phyloP scores from a whole-genome alignment of 257 asterid species.

The Parsonsia alboflavescens region DNA sequence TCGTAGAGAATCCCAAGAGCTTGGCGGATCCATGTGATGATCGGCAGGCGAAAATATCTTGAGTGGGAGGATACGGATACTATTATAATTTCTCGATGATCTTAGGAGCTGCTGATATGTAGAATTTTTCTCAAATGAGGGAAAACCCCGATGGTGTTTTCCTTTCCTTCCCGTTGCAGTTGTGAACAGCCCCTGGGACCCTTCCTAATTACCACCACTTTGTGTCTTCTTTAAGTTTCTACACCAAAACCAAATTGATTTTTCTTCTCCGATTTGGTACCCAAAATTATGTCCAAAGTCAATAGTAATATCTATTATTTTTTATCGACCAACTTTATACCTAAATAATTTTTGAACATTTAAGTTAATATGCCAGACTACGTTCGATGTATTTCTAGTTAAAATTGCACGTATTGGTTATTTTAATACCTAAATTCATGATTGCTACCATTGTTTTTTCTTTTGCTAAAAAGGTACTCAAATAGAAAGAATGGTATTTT shows the following conservation, averaged over 20 bases:
- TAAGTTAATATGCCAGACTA: no score
- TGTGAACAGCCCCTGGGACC: background rate
- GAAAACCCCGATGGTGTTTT: background rate
- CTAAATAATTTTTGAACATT: no score
- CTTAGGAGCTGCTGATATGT: background rate
- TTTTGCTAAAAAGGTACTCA: no score
- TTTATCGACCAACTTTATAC: no score
- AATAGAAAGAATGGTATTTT: no score
- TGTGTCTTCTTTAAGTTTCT: background rate
- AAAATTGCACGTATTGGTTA: no score
- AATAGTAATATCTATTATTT: no score
- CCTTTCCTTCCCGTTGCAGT: background rate
- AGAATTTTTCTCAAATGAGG: background rate
- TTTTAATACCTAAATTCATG: no score
- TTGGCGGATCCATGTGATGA: slow-evolving; percentile 59
- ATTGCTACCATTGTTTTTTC: no score
- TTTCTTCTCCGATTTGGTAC: no score
- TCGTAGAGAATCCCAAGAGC: slow-evolving; percentile 92
- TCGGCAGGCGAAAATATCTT: background rate
- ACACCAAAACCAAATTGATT: background rate
- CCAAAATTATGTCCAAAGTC: no score
- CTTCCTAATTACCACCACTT: background rate
- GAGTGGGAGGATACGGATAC: background rate
- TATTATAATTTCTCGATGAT: background rate
- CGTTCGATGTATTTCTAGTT: no score